Percentiles rank a stretch among this genome's conserved stretches.
These are phyloP conservation scores for Alternaria brassicicola DNA, from an alignment of 2,329 filamentous ascomycete species.

Conservation along the genomic window DNA sequence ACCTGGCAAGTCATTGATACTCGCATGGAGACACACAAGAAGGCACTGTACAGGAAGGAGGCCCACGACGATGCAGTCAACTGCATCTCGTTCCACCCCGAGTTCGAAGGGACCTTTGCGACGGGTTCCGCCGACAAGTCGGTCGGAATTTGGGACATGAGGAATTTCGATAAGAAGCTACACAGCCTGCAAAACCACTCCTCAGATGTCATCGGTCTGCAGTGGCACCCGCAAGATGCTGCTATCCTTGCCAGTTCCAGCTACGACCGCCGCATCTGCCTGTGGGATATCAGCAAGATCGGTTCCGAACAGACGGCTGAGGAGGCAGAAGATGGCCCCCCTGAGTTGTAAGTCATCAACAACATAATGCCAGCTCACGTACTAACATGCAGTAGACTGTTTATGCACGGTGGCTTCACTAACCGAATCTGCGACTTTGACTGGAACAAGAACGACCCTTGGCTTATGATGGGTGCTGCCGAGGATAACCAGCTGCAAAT, in stretches of 20 bases:
- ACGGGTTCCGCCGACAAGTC: conserved; percentile 96
- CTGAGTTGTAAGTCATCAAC: conserved; percentile 75
- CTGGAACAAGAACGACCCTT: conserved; percentile 96
- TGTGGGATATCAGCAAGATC: conserved; percentile 92
- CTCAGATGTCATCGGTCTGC: conserved; percentile 87
- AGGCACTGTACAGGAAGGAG: conserved; percentile 70
- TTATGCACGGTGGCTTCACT: conserved; percentile 99
- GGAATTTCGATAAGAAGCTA: conserved; percentile 86
- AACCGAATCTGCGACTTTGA: conserved; percentile 96
- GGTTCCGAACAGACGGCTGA: conserved; percentile 95
- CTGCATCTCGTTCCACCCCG: conserved; percentile 91
- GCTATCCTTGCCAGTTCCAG: conserved; percentile 88
- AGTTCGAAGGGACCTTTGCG: conserved; percentile 85
- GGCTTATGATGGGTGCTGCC: conserved; percentile 93
- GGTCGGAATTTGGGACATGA: conserved; percentile 92
- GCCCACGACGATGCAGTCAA: conserved; percentile 95
- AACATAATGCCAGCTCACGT: neutral
- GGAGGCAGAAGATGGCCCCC: conserved; percentile 91
- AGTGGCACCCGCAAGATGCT: conserved; percentile 93
- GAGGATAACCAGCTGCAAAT: conserved; percentile 97
- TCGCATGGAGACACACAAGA: conserved; percentile 69
- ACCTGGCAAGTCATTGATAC: conserved; percentile 91
- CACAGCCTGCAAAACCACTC: conserved; percentile 88
- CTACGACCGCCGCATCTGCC: conserved; percentile 90
- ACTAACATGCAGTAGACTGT: conserved; percentile 64